Conservation (phyloP, 768 basidiomycete species). For the Amyloporia xantha region DNA sequence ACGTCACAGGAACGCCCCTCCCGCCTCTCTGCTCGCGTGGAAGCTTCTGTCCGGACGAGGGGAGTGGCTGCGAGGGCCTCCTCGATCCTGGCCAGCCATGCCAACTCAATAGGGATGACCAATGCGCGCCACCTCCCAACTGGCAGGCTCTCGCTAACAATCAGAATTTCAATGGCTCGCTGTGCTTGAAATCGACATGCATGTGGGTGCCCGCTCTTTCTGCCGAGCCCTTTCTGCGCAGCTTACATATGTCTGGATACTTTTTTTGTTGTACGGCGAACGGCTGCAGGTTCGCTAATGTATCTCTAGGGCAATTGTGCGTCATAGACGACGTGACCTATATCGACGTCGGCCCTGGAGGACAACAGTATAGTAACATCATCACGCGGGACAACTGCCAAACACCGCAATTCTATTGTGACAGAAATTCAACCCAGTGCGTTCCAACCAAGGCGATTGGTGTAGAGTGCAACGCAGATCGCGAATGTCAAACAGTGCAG, state of each 20-base stretch:
- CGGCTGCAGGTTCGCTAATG: constrained; percentile 46
- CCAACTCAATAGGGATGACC: constrained; percentile 58
- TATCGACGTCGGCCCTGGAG: constrained; percentile 35
- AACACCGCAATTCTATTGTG: constrained; percentile 48
- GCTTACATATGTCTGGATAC: too few relatives aligned
- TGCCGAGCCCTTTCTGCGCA: neutral
- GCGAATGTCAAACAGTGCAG: constrained; percentile 40
- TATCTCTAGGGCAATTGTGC: constrained; percentile 45
- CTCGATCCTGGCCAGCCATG: constrained; percentile 40
- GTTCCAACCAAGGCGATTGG: constrained; percentile 37
- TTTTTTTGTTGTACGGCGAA: too few relatives aligned
- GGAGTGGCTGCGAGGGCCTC: constrained; percentile 43
- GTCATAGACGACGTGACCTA: constrained; percentile 47
- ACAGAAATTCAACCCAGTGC: constrained; percentile 37
- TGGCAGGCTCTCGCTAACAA: constrained; percentile 34
- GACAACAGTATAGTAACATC: constrained; percentile 37
- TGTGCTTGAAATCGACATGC: constrained; percentile 55
- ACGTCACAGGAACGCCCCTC: constrained; percentile 27
- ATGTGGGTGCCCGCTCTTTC: constrained; percentile 38
- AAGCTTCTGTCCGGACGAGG: constrained; percentile 65
- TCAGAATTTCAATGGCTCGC: constrained; percentile 44
- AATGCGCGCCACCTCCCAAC: constrained; percentile 37
- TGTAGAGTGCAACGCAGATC: constrained; percentile 40
- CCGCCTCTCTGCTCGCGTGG: constrained; percentile 49
- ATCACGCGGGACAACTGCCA: constrained; percentile 57